Percentiles rank a stretch among this genome's conserved stretches.
Conservation (phyloP, 768 basidiomycete species). For the Chalciporus piperatus region DNA sequence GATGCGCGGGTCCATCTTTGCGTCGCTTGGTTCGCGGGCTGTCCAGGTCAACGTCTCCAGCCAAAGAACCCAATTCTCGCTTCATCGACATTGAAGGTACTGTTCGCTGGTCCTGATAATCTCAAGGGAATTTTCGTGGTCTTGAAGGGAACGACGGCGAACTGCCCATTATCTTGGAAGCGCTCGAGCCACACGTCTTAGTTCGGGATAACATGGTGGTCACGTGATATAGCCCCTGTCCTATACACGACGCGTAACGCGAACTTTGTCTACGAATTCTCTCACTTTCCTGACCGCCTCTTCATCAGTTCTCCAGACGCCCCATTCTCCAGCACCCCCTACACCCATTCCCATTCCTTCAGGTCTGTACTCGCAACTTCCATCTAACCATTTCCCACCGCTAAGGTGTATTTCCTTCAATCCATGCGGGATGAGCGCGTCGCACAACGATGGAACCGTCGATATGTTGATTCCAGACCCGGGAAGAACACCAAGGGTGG, state of each 20-base stretch:
- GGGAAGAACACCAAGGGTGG: slow-evolving; percentile 47
- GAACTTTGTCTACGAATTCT: slow-evolving; percentile 38
- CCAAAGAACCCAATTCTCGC: slow-evolving; percentile 45
- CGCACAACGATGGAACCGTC: slow-evolving; percentile 50
- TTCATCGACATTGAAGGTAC: slow-evolving; percentile 42
- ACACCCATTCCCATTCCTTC: slow-evolving; percentile 70
- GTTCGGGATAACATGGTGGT: slow-evolving; percentile 20
- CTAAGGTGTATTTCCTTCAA: slow-evolving; percentile 73
- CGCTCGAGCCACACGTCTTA: slow-evolving; percentile 19
- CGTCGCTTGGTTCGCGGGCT: slow-evolving; percentile 51
- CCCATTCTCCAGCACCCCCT: slow-evolving; percentile 57
- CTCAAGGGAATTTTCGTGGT: slow-evolving; percentile 27
- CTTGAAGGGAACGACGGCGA: slow-evolving; percentile 28
- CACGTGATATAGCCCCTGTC: slow-evolving; percentile 26
- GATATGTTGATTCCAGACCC: slow-evolving; percentile 71
- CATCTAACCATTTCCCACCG: slow-evolving; percentile 60
- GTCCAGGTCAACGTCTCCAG: slow-evolving; percentile 40
- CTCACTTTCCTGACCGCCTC: slow-evolving; percentile 51
- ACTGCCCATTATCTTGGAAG: slow-evolving; percentile 34
- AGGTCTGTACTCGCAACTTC: slow-evolving; percentile 49
- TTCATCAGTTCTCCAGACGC: slow-evolving; percentile 61
- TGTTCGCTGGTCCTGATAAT: slow-evolving; percentile 11
- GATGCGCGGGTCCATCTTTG: slow-evolving; percentile 38
- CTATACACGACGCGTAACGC: background rate
- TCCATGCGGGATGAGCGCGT: slow-evolving; percentile 51